A percentile compares a stretch with the other conserved stretches of the same genome.
phyloP scores from a whole-genome alignment of 139 green algal genomes.

The Haematococcus sp. region DNA sequence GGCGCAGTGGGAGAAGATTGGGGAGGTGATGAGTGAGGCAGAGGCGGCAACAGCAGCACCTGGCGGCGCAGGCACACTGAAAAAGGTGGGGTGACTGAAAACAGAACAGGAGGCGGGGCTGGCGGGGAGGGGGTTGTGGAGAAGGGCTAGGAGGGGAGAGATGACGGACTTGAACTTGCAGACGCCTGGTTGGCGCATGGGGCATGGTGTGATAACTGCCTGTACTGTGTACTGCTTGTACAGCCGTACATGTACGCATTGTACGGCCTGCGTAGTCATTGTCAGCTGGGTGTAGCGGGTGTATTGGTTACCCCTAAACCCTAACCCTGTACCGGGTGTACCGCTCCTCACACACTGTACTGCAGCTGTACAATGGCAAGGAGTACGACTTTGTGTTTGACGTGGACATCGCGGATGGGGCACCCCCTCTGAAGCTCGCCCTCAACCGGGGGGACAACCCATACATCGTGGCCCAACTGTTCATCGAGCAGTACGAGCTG shows the following conservation, averaged over 20 bases:
- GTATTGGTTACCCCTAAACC: too few relatives aligned
- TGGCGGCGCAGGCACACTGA: background rate
- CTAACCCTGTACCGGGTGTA: background rate
- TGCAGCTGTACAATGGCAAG: conserved; percentile 49
- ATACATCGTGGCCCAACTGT: conserved; percentile 88
- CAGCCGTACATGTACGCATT: too few relatives aligned
- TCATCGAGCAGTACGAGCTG: conserved; percentile 78
- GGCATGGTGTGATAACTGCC: too few relatives aligned
- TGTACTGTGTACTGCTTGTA: too few relatives aligned
- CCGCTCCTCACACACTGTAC: background rate
- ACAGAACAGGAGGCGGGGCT: too few relatives aligned
- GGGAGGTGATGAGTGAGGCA: conserved; percentile 2
- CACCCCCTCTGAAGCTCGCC: conserved; percentile 57
- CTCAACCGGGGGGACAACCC: conserved; percentile 70
- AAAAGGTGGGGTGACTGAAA: conserved; percentile 1
- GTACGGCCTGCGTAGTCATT: too few relatives aligned
- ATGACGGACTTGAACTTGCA: background rate
- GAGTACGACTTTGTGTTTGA: conserved; percentile 94
- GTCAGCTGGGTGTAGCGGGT: too few relatives aligned
- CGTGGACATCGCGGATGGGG: conserved; percentile 79
- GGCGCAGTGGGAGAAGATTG: conserved; percentile 1
- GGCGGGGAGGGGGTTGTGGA: too few relatives aligned
- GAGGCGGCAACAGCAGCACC: conserved; percentile 5
- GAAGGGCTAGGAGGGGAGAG: background rate
- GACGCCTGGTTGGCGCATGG: background rate